Conservation (phyloP, 2,329 filamentous ascomycete species). For the Colletotrichum zoysiae region DNA sequence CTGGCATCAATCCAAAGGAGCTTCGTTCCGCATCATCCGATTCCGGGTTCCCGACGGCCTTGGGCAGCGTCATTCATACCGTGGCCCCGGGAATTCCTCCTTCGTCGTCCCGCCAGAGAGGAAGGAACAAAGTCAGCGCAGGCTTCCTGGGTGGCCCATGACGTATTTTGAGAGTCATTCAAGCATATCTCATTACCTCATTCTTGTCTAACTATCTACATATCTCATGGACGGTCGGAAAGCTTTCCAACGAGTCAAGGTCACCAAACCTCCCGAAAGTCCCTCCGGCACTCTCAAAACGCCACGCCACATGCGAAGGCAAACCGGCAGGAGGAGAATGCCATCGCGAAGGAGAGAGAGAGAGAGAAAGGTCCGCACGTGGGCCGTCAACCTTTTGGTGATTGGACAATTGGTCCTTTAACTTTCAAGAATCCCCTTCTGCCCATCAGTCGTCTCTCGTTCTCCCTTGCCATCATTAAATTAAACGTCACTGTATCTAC, state of each 20-base stretch:
- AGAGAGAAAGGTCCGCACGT: background rate
- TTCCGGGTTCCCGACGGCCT: background rate
- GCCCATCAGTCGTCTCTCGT: background rate
- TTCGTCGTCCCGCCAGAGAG: no score
- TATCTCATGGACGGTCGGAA: constrained; percentile 1
- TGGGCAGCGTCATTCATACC: no score
- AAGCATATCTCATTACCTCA: constrained; percentile 1
- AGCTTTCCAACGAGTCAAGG: constrained; percentile 2
- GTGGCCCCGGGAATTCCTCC: background rate
- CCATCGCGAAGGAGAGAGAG: background rate
- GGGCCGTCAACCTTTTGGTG: background rate
- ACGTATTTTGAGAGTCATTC: background rate
- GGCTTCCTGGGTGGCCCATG: background rate
- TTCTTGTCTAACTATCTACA: constrained; percentile 6
- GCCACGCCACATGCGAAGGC: background rate
- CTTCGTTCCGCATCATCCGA: background rate
- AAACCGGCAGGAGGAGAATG: background rate
- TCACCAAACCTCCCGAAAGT: background rate
- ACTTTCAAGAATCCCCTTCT: background rate
- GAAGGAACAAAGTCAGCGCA: background rate
- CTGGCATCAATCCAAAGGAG: no score
- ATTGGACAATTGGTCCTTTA: constrained; percentile 28
- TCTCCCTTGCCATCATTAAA: background rate
- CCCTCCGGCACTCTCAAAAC: background rate
- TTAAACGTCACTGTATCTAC: constrained; percentile 11